Conservation (phyloP, 192 early-diverging fungal species). For the Pilobolus umbonatus region DNA sequence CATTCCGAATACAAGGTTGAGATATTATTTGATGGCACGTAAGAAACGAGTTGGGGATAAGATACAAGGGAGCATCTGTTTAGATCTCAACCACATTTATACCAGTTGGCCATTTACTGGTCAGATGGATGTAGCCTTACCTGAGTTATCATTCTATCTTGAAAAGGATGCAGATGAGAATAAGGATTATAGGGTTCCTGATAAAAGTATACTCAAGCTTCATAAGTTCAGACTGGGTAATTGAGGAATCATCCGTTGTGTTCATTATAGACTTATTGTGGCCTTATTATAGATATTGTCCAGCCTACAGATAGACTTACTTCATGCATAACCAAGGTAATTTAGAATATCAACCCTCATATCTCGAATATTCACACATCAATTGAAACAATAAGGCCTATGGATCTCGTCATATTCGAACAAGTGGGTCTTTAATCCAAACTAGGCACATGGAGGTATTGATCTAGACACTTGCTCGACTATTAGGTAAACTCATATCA, state of each 20-base stretch:
- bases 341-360: constrained; percentile 30
- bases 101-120: constrained; percentile 44
- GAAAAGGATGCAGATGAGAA: constrained; percentile 19
- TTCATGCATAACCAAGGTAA: constrained; percentile 70
- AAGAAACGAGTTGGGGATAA: constrained; percentile 18
- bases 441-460: constrained; percentile 63
- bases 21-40: constrained; percentile 57
- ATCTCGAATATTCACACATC: too few species aligned
- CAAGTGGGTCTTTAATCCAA: constrained; percentile 76
- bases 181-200: constrained; percentile 33
- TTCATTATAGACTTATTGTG: constrained; percentile 5
- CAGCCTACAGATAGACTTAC: constrained; percentile 49
- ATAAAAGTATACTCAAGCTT: constrained; percentile 39
- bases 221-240: constrained; percentile 48
- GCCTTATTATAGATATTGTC: constrained; percentile 66
- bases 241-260: background rate
- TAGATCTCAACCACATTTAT: constrained; percentile 29
- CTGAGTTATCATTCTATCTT: constrained; percentile 29
- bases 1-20: constrained; percentile 79
- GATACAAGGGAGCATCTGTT: too few species aligned
- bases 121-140: constrained; percentile 15
- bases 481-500: background rate
- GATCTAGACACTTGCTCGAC: background rate
- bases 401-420: constrained; percentile 71
- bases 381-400: too few species aligned